phyloP scores from a whole-genome alignment of 2,329 filamentous ascomycete species.

The Nannizziopsis barbatae region DNA sequence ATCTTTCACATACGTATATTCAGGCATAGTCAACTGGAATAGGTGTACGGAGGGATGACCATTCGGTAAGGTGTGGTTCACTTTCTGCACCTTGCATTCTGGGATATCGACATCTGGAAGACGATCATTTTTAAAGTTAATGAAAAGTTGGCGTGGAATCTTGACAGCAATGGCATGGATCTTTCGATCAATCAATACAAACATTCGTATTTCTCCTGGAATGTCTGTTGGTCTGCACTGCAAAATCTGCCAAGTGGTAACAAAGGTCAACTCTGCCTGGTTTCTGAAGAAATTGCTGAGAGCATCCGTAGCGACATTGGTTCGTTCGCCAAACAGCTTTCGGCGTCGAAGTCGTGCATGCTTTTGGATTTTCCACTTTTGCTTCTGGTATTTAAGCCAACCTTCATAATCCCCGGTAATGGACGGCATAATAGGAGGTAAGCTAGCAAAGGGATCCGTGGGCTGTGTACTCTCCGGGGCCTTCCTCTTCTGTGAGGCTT shows the following conservation, averaged over 20 bases:
- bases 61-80: constrained; percentile 86
- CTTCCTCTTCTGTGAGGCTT: constrained; percentile 56
- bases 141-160: constrained; percentile 76
- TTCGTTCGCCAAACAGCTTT: constrained; percentile 84
- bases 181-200: constrained; percentile 86
- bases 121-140: constrained; percentile 81
- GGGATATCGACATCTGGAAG: constrained; percentile 79
- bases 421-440: constrained; percentile 74
- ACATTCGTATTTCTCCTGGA: constrained; percentile 76
- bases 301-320: constrained; percentile 48
- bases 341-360: constrained; percentile 73
- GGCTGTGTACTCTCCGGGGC: constrained; percentile 55
- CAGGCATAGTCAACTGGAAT: constrained; percentile 83
- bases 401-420: constrained; percentile 77
- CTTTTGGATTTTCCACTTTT: constrained; percentile 98
- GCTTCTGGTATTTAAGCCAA: constrained; percentile 89
- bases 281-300: constrained; percentile 72
- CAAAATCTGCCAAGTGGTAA: constrained; percentile 87
- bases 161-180: constrained; percentile 79
- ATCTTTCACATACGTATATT: constrained; percentile 77
- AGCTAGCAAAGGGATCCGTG: constrained; percentile 64
- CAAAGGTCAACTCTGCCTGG: constrained; percentile 80
- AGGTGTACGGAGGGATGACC: constrained; percentile 88
- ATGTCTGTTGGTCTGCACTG: constrained; percentile 73
- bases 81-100: constrained; percentile 81